Percentiles rank a stretch among this genome's conserved stretches.
These are phyloP conservation scores for Baorangia bicolor DNA, from an alignment of 768 basidiomycete species.

Conservation along the genomic window DNA sequence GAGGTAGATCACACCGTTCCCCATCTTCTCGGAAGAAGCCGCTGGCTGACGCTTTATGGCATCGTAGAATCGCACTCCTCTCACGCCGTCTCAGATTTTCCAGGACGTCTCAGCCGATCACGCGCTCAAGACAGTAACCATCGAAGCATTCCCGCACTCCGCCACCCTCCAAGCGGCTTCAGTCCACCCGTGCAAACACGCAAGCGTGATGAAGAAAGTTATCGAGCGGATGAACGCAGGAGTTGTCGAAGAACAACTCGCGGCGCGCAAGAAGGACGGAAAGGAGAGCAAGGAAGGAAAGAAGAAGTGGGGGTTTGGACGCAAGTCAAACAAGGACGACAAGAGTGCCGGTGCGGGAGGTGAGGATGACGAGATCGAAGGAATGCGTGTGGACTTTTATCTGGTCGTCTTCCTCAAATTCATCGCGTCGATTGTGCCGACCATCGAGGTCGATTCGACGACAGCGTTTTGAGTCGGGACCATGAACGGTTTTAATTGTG, in stretches of 20 bases:
- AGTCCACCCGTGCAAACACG: conserved; percentile 98
- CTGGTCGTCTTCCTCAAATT: conserved; percentile 99
- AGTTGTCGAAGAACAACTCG: conserved; percentile 79
- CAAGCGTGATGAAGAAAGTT: conserved; percentile 99
- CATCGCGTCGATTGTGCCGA: conserved; percentile 97
- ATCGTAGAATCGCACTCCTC: conserved; percentile 76
- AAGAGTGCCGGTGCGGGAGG: conserved; percentile 30
- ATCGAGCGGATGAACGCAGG: conserved; percentile 97
- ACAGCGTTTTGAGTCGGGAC: conserved; percentile 53
- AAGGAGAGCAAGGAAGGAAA: conserved; percentile 55
- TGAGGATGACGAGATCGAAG: conserved; percentile 70
- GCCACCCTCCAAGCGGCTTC: conserved; percentile 82
- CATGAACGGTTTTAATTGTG: not conserved
- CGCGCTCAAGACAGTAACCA: conserved; percentile 97
- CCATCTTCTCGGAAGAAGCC: not conserved
- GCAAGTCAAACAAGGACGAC: conserved; percentile 62
- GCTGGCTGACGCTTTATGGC: not conserved
- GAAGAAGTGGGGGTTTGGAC: conserved; percentile 85
- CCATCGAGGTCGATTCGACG: conserved; percentile 96
- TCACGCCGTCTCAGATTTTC: conserved; percentile 90
- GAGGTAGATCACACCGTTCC: conserved; percentile 57
- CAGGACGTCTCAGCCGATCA: conserved; percentile 97
- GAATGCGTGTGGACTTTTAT: conserved; percentile 97
- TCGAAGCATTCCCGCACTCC: conserved; percentile 97
- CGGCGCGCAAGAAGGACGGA: conserved; percentile 50